These are phyloP conservation scores for Tetrastigma voinierianum DNA, from an alignment of 164 flowering plant genomes.

Conservation along the genomic window DNA sequence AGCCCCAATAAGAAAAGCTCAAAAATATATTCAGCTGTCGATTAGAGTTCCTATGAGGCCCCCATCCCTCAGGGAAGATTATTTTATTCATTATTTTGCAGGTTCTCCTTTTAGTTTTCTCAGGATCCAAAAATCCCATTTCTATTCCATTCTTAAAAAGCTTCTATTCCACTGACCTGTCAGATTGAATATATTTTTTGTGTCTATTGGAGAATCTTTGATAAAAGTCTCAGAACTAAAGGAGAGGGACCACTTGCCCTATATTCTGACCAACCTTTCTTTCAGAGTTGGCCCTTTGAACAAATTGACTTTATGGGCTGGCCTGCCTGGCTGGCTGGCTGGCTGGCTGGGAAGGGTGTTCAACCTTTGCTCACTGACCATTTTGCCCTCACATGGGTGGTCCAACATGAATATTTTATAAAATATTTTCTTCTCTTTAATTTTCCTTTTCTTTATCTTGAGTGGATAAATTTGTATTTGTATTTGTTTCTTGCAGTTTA, in stretches of 20 bases:
- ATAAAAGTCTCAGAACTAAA: constrained; percentile 5
- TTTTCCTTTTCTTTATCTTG: too few relatives aligned
- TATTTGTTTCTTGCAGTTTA: too few relatives aligned
- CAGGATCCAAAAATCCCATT: constrained; percentile 67
- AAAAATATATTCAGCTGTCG: constrained; percentile 29
- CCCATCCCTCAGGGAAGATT: neutral
- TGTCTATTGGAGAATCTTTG: constrained; percentile 10
- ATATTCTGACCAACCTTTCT: too few relatives aligned
- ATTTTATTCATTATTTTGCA: too few relatives aligned
- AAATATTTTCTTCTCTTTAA: too few relatives aligned
- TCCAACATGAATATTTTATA: too few relatives aligned
- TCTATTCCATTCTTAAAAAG: constrained; percentile 67
- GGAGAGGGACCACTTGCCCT: constrained; percentile 11
- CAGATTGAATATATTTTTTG: constrained; percentile 32
- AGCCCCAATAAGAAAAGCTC: constrained; percentile 42
- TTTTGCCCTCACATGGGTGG: too few relatives aligned
- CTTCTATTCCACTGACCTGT: constrained; percentile 82
- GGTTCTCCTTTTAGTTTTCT: constrained; percentile 13
- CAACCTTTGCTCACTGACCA: too few relatives aligned
- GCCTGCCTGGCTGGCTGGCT: too few relatives aligned
- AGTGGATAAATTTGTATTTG: too few relatives aligned
- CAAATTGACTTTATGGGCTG: too few relatives aligned
- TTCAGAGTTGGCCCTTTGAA: constrained; percentile 5
- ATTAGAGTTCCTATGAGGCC: constrained; percentile 18
- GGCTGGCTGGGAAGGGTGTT: too few relatives aligned